phyloP scores from a whole-genome alignment of 805 yeast species.

The Cyberlindnera japonica region DNA sequence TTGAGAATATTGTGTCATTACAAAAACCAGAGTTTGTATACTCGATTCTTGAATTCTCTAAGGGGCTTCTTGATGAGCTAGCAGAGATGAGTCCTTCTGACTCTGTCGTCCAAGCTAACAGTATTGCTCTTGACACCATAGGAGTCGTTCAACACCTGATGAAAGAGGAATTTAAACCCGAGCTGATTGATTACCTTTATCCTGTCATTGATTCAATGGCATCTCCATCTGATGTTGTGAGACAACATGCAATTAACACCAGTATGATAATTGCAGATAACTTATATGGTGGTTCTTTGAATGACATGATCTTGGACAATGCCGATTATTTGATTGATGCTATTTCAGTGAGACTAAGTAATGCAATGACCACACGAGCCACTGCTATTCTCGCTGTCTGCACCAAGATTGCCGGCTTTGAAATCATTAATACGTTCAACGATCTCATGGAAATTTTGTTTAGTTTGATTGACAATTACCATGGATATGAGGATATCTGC shows the following conservation, averaged over 20 bases:
- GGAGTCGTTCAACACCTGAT: slow-evolving; percentile 30
- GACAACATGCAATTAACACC: slow-evolving; percentile 52
- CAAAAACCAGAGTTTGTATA: slow-evolving; percentile 30
- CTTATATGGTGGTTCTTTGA: slow-evolving; percentile 55
- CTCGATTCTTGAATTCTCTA: slow-evolving; percentile 37
- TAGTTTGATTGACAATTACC: slow-evolving; percentile 75
- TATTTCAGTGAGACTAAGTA: slow-evolving; percentile 64
- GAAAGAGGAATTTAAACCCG: slow-evolving; percentile 33
- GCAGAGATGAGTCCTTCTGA: slow-evolving; percentile 21
- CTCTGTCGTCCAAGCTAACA: slow-evolving; percentile 17
- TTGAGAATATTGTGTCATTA: slow-evolving; percentile 2
- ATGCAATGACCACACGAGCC: slow-evolving; percentile 70
- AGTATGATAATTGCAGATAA: slow-evolving; percentile 45
- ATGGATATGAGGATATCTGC: slow-evolving; percentile 71
- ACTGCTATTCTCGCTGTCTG: slow-evolving; percentile 68
- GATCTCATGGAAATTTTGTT: slow-evolving; percentile 77
- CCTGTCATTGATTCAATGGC: slow-evolving; percentile 74
- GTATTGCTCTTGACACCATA: slow-evolving; percentile 45
- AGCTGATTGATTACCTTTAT: slow-evolving; percentile 66
- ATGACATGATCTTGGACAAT: slow-evolving; percentile 56
- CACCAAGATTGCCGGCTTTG: slow-evolving; percentile 65
- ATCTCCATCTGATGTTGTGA: slow-evolving; percentile 40
- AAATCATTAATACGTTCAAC: slow-evolving; percentile 57
- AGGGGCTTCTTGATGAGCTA: slow-evolving; percentile 37
- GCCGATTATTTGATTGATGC: slow-evolving; percentile 80